A percentile compares a stretch with the other conserved stretches of the same genome.
phyloP scores from a whole-genome alignment of 768 basidiomycete genomes.

The Fomitopsis pulvina region DNA sequence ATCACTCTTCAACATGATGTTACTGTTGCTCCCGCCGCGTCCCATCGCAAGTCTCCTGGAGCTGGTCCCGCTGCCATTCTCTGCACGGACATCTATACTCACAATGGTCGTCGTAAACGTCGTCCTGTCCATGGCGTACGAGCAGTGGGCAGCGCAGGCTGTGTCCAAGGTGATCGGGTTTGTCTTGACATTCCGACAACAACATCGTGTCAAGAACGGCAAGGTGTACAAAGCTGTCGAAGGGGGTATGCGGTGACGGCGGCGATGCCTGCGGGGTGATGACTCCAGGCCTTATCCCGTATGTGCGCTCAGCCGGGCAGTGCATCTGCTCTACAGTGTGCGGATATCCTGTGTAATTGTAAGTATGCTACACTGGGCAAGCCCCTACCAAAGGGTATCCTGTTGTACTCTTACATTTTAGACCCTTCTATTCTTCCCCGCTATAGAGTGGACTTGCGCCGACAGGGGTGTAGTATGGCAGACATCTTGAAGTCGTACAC shows the following conservation, averaged over 20 bases:
- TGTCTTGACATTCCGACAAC: slow-evolving; percentile 35
- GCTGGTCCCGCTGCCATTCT: slow-evolving; percentile 65
- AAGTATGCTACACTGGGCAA: not conserved
- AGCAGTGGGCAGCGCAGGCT: slow-evolving; percentile 61
- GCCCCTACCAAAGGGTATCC: not conserved
- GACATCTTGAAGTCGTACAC: too few species aligned
- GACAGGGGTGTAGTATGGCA: too few species aligned
- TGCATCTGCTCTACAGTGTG: not conserved
- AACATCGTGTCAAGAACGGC: slow-evolving; percentile 50
- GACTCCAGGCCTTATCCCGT: not conserved
- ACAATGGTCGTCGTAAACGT: slow-evolving; percentile 65
- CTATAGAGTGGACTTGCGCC: too few species aligned
- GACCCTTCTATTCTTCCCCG: not conserved
- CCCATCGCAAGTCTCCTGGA: slow-evolving; percentile 57
- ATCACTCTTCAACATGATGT: slow-evolving; percentile 65
- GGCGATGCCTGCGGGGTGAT: not conserved
- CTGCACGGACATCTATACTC: slow-evolving; percentile 67
- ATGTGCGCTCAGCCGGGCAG: not conserved
- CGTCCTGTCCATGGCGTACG: slow-evolving; percentile 62
- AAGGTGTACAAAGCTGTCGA: slow-evolving; percentile 87
- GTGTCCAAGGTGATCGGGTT: slow-evolving; percentile 51
- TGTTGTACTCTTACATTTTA: not conserved
- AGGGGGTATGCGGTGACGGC: slow-evolving; percentile 45
- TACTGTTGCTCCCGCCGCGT: slow-evolving; percentile 67
- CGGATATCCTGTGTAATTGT: not conserved